A percentile compares a stretch with the other conserved stretches of the same genome.
Conservation (phyloP, 257 asterid species). For the Rhazya stricta region DNA sequence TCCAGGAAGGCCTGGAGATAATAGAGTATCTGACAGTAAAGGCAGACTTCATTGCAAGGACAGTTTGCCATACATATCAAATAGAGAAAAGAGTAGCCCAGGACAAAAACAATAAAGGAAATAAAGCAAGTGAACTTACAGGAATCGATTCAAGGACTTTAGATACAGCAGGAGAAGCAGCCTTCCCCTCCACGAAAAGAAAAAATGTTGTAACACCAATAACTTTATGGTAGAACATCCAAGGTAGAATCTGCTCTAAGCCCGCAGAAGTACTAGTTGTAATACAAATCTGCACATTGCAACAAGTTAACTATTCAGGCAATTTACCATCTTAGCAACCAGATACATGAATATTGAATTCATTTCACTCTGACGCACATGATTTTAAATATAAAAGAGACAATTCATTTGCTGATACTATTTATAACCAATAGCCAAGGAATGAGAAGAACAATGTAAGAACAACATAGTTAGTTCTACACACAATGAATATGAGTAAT, state of each 20-base stretch:
- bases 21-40: not conserved
- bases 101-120: not conserved
- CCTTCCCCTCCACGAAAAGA: slow-evolving; percentile 59
- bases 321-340: not conserved
- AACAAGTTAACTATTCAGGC: not conserved
- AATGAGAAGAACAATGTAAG: not conserved
- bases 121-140: slow-evolving; percentile 32
- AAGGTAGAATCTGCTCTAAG: slow-evolving; percentile 62
- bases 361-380: not conserved
- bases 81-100: not conserved
- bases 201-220: slow-evolving; percentile 50
- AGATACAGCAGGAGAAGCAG: slow-evolving; percentile 38
- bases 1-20: not conserved
- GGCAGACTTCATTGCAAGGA: not conserved
- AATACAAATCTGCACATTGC: slow-evolving; percentile 48
- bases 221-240: slow-evolving; percentile 72
- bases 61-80: not conserved
- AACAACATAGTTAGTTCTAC: not conserved
- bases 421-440: not conserved
- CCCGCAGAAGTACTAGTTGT: slow-evolving; percentile 57
- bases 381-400: slow-evolving; percentile 3
- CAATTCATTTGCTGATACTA: not conserved
- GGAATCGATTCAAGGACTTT: slow-evolving; percentile 53
- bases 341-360: not conserved
- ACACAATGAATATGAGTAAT: not conserved